Evolutionary conservation across 225 moss, liverwort and hornwort species (phyloP), one percentile per base, ranked within the genome.

Genomic region (Thuidium tamariscinum): DNA sequence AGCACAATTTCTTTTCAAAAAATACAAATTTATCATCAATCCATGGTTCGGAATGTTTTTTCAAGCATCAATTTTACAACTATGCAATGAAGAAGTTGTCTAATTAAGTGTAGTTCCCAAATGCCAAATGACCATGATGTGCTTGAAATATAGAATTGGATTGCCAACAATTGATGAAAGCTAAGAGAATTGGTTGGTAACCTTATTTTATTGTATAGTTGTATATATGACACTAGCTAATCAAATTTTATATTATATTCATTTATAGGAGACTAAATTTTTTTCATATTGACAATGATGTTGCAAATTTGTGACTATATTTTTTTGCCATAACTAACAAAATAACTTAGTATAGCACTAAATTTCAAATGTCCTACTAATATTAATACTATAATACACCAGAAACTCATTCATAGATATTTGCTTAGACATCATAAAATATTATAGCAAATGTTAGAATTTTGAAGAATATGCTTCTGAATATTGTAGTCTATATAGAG

Each of bases 401-500:
- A 13, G 22, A 3, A 39, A 1, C 3, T 37, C 23, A 39, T 39
- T 68, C 13, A 13, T 23, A 23, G 8, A 68, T 68, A 39, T 1
- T 68, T 68, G 23, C 13, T 39, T 23, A 39, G 2, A 39, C 13
- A 1, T 39, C 23, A 13, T 7, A 4, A 39, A 23, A 13, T 39
- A 39, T 68, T 39, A 23, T 23, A 68, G 13, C 1, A 14, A 13
- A 39, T 68, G 4, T 2, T 22, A 4, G 39, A 13, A 7, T 23
- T 23, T 23, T 39, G 3, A 37, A 68, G 22, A 68, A 41, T 8
- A 25, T 41, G 10, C 41, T 25, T 37, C 8, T 67, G 1, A 37
- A 37, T 22, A 67, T 2, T 1, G 2, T 1, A 0, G 4, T 39
- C 22, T 37, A 12, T 2, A 13, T 13, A 26, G 26, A 42, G 2